Percentiles rank a stretch among this genome's conserved stretches.
Conservation (phyloP, 495 filamentous ascomycete genomes). For the Aspergillus conjunctus region DNA sequence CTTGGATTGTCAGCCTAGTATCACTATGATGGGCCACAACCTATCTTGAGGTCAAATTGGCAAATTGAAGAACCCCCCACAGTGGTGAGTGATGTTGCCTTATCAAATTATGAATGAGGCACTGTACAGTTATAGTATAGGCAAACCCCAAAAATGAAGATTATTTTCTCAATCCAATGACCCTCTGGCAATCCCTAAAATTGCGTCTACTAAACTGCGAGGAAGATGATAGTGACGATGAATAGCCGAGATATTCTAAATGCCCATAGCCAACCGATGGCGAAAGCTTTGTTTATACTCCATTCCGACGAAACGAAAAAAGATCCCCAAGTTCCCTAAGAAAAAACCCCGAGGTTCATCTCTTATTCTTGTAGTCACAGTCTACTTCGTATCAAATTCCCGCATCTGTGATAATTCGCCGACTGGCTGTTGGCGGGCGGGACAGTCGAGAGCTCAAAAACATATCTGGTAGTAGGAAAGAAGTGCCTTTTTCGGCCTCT, state of each 20-base stretch:
- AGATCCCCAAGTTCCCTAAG: too few relatives aligned
- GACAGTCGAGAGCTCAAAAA: constrained; percentile 31
- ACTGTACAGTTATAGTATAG: neutral
- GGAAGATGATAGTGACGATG: neutral
- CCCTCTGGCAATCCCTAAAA: neutral
- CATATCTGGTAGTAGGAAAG: constrained; percentile 39
- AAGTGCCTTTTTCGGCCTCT: constrained; percentile 5
- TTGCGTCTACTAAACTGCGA: neutral
- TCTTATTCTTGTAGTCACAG: neutral
- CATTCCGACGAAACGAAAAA: neutral
- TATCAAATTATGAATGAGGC: neutral
- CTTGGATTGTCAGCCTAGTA: too few relatives aligned
- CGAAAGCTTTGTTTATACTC: neutral
- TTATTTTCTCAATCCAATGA: neutral
- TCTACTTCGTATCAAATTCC: neutral
- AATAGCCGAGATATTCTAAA: constrained; percentile 4
- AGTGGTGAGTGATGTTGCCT: neutral
- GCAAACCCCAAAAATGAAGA: neutral
- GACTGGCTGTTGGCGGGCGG: neutral
- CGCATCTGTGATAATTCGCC: neutral
- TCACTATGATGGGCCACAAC: too few relatives aligned
- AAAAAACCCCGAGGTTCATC: neutral
- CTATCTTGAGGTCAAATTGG: too few relatives aligned
- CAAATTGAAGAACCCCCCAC: too few relatives aligned
- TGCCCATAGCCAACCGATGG: neutral